Evolutionary conservation across 306 rosid genomes (phyloP), one percentile per base, ranked within the genome.

Genomic region (Quercus engelmannii): DNA sequence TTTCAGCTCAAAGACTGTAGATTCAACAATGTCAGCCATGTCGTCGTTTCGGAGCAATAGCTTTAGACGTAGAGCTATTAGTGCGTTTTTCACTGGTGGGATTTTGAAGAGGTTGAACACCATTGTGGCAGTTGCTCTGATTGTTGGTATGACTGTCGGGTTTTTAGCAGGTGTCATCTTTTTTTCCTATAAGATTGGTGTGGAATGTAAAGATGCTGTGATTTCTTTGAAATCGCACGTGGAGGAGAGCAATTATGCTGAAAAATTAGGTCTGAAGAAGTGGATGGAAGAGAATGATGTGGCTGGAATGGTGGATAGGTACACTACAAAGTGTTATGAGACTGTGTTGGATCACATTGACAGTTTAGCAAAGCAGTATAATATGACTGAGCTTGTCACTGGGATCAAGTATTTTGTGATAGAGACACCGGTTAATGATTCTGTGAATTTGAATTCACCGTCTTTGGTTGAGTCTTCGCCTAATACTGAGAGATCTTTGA

Each of bases 271-370:
- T 54, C 82, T 93, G 4, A 90, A 83, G 92, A 77, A 91, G 79
- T 95, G 99, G 99, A 90, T 95, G 96, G 98, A 93, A 11, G 99
- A 95, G 86, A 91, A 93, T 85, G 98, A 95, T 82, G 85, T 95
- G 82, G 87, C 98, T 62, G 97, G 96, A 63, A 86, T 88, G 89
- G 89, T 95, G 18, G 99, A 95, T 81, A 89, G 73, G 68, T 95
- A 95, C 81, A 85, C 93, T 26, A 83, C 98, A 1, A 83, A 91
- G 82, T 77, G 91, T 2, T 95, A 95, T 64, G 91, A 90, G 82
- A 92, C 99, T 5, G 93, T 93, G 55, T 90, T 83, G 10, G 94
- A 90, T 71, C 97, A 95, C 81, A 81, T 95, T 41, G 99, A 95
- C 81, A 90, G 92, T 49, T 88, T 93, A 87, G 99, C 96, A 35